These are phyloP conservation scores for Oryza coarctata DNA, from an alignment of 176 grass and related monocot genomes.

Conservation along the genomic window DNA sequence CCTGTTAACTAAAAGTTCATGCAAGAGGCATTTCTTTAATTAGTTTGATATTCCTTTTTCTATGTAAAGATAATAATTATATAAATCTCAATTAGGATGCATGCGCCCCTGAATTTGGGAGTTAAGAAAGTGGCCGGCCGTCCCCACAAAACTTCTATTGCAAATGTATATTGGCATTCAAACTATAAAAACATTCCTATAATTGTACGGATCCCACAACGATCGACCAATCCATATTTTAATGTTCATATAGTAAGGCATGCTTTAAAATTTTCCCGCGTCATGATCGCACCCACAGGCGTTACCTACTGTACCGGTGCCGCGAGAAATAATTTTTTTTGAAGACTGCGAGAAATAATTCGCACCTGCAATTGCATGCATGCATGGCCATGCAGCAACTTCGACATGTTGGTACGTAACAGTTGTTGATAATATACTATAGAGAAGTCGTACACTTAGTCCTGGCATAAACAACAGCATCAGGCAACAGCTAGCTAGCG, in stretches of 20 bases:
- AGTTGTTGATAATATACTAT: too few species aligned
- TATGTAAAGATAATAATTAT: too few species aligned
- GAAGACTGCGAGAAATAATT: not conserved
- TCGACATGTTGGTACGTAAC: not conserved
- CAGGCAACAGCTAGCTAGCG: not conserved
- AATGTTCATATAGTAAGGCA: not conserved
- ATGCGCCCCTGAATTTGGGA: too few species aligned
- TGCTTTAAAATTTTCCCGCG: not conserved
- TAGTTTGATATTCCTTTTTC: too few species aligned
- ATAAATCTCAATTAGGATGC: too few species aligned
- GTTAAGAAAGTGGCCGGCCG: too few species aligned
- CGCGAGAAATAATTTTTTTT: not conserved
- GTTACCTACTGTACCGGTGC: not conserved
- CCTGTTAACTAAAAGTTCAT: too few species aligned
- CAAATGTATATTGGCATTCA: too few species aligned
- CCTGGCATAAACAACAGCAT: not conserved
- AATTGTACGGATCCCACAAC: not conserved
- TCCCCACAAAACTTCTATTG: too few species aligned
- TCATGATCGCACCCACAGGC: constrained; percentile 35
- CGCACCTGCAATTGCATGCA: not conserved
- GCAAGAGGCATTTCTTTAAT: too few species aligned
- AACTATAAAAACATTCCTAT: too few species aligned
- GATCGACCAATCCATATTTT: not conserved
- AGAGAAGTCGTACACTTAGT: too few species aligned
- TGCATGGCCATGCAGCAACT: not conserved